Conservation (phyloP, 176 grass and related monocot genomes). For the Aegilops bicornis region DNA sequence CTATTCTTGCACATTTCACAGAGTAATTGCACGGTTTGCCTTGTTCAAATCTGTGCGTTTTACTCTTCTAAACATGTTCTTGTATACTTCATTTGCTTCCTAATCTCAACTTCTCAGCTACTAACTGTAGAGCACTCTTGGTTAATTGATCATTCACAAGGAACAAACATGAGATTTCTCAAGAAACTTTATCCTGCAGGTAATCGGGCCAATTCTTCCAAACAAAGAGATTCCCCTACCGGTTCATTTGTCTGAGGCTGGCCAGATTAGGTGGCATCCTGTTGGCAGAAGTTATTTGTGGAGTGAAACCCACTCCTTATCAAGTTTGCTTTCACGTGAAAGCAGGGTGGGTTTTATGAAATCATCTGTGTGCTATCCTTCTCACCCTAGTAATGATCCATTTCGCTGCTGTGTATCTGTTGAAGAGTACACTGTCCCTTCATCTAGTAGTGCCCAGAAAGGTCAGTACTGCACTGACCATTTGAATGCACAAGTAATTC, state of each 20-base stretch:
- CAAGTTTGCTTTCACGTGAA: slow-evolving; percentile 85
- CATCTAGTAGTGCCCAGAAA: slow-evolving; percentile 45
- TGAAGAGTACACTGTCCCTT: slow-evolving; percentile 71
- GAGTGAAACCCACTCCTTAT: slow-evolving; percentile 81
- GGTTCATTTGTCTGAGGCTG: slow-evolving; percentile 92
- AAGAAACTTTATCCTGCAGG: slow-evolving; percentile 52
- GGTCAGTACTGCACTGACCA: slow-evolving; percentile 34
- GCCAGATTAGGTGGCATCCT: slow-evolving; percentile 95
- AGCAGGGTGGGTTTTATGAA: slow-evolving; percentile 86
- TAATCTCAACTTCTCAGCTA: slow-evolving; percentile 11
- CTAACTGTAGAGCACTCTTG: neutral
- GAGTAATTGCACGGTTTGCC: neutral
- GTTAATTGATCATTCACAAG: neutral
- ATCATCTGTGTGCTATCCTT: slow-evolving; percentile 97
- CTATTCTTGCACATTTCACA: neutral
- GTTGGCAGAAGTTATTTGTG: slow-evolving; percentile 79
- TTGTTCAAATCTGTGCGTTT: slow-evolving; percentile 11
- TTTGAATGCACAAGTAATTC: slow-evolving; percentile 36
- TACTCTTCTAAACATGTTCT: slow-evolving; percentile 1
- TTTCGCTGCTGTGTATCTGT: slow-evolving; percentile 94
- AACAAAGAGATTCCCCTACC: slow-evolving; percentile 85
- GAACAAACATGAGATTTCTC: slow-evolving; percentile 30
- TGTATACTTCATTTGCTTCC: neutral
- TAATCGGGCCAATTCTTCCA: slow-evolving; percentile 82
- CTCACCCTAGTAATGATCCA: slow-evolving; percentile 85